phyloP scores from a whole-genome alignment of 1,139 yeast genomes.

The Suhomyces chickasaworum region DNA sequence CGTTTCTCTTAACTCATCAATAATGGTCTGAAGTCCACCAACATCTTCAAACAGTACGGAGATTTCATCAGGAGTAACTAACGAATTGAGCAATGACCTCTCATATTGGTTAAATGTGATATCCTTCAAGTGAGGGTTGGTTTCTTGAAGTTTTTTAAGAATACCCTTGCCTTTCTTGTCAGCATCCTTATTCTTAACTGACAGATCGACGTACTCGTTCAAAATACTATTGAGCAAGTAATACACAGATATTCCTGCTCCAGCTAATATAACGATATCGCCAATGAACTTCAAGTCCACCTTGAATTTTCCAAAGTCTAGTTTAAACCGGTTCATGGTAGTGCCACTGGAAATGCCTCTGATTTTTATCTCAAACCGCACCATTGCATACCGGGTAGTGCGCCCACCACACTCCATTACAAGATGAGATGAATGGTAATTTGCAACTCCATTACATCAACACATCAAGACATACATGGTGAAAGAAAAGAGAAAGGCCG shows the following conservation, averaged over 20 bases:
- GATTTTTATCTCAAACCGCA: not conserved
- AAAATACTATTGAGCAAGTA: slow-evolving; percentile 64
- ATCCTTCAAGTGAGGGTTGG: slow-evolving; percentile 59
- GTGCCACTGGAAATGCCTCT: not conserved
- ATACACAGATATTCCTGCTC: slow-evolving; percentile 82
- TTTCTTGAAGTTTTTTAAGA: slow-evolving; percentile 56
- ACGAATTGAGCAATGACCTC: slow-evolving; percentile 69
- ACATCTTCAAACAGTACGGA: slow-evolving; percentile 73
- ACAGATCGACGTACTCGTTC: slow-evolving; percentile 53
- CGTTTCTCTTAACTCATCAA: slow-evolving; percentile 83
- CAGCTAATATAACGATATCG: slow-evolving; percentile 72
- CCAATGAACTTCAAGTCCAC: slow-evolving; percentile 58
- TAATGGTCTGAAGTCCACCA: slow-evolving; percentile 82
- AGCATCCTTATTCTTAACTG: slow-evolving; percentile 61
- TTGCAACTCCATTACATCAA: slow-evolving; percentile 3
- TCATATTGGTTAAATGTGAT: slow-evolving; percentile 75
- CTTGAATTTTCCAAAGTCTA: slow-evolving; percentile 46
- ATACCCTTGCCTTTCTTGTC: slow-evolving; percentile 68
- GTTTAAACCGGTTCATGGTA: slow-evolving; percentile 36
- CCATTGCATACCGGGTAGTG: slow-evolving; percentile 6
- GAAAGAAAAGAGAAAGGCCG: slow-evolving; percentile 5
- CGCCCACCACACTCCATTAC: not conserved
- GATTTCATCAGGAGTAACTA: slow-evolving; percentile 83
- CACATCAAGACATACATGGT: slow-evolving; percentile 10
- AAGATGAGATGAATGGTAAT: slow-evolving; percentile 6